Percentiles rank a stretch among this genome's conserved stretches.
phyloP scores from a whole-genome alignment of 108 stramenopile species.

The Parietichytrium sp. region DNA sequence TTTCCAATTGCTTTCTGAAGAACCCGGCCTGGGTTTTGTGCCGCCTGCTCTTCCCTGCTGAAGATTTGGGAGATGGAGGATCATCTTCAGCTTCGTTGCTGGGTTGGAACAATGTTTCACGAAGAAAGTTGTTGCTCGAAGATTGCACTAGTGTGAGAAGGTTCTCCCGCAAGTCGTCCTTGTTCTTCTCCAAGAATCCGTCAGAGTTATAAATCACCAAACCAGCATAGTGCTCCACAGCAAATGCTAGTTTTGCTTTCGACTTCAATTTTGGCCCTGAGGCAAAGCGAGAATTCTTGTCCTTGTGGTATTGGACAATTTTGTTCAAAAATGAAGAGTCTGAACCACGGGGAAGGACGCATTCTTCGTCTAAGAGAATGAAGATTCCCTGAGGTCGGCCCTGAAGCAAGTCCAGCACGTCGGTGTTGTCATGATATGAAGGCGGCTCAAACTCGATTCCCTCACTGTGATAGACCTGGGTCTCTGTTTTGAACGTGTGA shows the following conservation, averaged over 20 bases:
- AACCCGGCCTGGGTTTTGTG: constrained; percentile 49
- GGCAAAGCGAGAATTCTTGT: constrained; percentile 1
- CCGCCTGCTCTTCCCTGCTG: not conserved
- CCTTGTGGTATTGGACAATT: not conserved
- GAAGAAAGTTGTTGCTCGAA: not conserved
- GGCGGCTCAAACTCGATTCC: constrained; percentile 81
- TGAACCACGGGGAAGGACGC: constrained; percentile 45
- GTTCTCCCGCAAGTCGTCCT: constrained; percentile 60
- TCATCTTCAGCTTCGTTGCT: constrained; percentile 1
- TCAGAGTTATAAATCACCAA: constrained; percentile 78
- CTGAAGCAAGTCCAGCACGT: constrained; percentile 73
- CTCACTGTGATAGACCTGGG: constrained; percentile 75
- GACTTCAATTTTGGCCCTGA: constrained; percentile 58
- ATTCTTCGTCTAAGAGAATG: constrained; percentile 53
- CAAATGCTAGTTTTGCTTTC: constrained; percentile 67
- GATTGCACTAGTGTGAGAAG: constrained; percentile 33
- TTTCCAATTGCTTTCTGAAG: constrained; percentile 70
- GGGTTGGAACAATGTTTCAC: not conserved
- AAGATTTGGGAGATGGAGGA: not conserved
- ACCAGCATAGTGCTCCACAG: constrained; percentile 85
- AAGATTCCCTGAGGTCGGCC: constrained; percentile 56
- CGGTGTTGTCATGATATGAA: constrained; percentile 74
- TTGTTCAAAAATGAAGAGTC: constrained; percentile 43
- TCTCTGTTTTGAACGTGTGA: constrained; percentile 45
- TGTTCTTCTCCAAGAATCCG: constrained; percentile 81